Evolutionary conservation across 2,329 filamentous ascomycete genomes (phyloP).

Genomic region (Pseudogymnoascus sp.): DNA sequence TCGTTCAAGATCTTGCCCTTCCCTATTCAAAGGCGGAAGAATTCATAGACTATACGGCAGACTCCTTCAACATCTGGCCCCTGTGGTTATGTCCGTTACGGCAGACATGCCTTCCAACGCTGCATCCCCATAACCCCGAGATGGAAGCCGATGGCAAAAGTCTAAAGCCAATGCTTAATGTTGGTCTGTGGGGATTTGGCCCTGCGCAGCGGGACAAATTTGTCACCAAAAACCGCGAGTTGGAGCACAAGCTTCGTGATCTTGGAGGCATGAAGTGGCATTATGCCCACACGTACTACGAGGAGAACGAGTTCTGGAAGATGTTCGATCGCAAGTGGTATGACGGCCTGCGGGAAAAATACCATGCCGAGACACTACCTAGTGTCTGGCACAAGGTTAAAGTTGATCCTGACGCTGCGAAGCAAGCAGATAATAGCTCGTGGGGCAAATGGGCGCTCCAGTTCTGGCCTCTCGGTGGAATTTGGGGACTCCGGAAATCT

Average conservation of each 20-base stretch:
- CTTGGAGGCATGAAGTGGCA: constrained; percentile 78
- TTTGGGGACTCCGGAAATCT: constrained; percentile 51
- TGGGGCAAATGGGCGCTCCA: constrained; percentile 31
- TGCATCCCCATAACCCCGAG: constrained; percentile 26
- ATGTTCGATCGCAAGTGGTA: constrained; percentile 55
- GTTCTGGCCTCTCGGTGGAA: constrained; percentile 46
- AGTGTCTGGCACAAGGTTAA: constrained; percentile 64
- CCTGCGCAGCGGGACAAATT: constrained; percentile 49
- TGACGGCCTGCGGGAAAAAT: constrained; percentile 52
- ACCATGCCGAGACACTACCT: constrained; percentile 52
- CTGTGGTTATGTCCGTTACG: constrained; percentile 50
- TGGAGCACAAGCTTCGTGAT: constrained; percentile 60
- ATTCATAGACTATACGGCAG: constrained; percentile 45
- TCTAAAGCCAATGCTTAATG: constrained; percentile 45
- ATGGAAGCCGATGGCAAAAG: constrained; percentile 23
- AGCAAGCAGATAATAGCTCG: constrained; percentile 32
- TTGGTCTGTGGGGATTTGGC: constrained; percentile 74
- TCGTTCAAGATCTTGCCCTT: constrained; percentile 55
- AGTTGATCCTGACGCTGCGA: constrained; percentile 41
- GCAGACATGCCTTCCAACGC: constrained; percentile 27
- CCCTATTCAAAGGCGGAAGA: constrained; percentile 42
- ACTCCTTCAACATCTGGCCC: constrained; percentile 41
- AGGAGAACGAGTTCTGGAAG: constrained; percentile 60
- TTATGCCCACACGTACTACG: constrained; percentile 79
- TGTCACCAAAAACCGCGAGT: constrained; percentile 56